Evolutionary conservation across 2,329 filamentous ascomycete genomes (phyloP).

Genomic region (Aspergillus candidus): DNA sequence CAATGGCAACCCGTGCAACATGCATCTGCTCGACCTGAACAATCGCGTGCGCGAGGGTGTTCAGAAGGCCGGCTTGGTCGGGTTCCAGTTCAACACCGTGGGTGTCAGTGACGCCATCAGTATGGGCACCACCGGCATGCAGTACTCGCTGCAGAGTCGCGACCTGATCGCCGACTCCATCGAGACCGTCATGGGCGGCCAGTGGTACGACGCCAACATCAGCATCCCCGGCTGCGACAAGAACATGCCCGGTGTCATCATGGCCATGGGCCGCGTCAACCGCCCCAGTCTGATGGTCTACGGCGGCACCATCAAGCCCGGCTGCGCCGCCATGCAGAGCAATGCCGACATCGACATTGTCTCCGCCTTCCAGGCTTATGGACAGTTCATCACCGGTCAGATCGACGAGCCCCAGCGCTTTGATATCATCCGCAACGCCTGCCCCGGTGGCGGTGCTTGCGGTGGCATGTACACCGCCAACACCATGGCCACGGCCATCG

Average conservation of each 20-base stretch:
- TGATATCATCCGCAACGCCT: constrained; percentile 90
- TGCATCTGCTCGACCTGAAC: constrained; percentile 91
- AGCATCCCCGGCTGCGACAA: constrained; percentile 98
- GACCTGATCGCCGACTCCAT: constrained; percentile 98
- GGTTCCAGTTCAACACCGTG: constrained; percentile 98
- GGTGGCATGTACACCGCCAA: constrained; percentile 81
- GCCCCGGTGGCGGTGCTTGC: constrained; percentile 75
- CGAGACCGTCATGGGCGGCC: constrained; percentile 97
- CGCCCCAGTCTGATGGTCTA: constrained; percentile 96
- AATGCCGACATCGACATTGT: constrained; percentile 83
- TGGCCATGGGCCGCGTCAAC: constrained; percentile 93
- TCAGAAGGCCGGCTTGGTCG: constrained; percentile 70
- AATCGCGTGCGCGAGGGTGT: constrained; percentile 68
- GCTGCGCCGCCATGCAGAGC: constrained; percentile 70
- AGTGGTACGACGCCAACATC: constrained; percentile 98
- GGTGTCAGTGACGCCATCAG: constrained; percentile 96
- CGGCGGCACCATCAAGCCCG: constrained; percentile 87
- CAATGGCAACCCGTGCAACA: constrained; percentile 97
- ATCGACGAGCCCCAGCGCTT: constrained; percentile 88
- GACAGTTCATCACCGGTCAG: constrained; percentile 85
- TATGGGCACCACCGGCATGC: constrained; percentile 97
- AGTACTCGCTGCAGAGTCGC: constrained; percentile 86
- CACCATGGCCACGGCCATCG: constrained; percentile 69
- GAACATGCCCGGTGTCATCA: constrained; percentile 94
- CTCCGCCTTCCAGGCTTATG: constrained; percentile 96